phyloP scores from a whole-genome alignment of 2,329 filamentous ascomycete genomes.

The Claviceps sp. region DNA sequence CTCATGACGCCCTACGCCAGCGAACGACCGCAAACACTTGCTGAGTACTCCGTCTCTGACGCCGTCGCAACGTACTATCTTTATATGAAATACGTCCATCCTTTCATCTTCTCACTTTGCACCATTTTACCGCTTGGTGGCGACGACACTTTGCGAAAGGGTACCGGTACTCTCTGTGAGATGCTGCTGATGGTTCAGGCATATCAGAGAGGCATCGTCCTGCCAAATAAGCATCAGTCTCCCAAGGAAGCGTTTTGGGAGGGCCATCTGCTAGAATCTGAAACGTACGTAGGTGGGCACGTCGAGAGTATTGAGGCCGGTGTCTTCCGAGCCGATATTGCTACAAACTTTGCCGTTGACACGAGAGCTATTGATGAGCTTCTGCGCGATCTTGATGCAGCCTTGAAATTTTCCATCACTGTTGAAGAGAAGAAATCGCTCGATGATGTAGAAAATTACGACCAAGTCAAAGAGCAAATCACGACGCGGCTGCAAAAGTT shows the following conservation, averaged over 20 bases:
- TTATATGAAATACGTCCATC: constrained; percentile 99
- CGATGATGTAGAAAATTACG: constrained; percentile 69
- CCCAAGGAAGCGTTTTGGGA: constrained; percentile 93
- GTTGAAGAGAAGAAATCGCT: constrained; percentile 75
- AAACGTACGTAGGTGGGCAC: constrained; percentile 96
- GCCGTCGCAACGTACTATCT: constrained; percentile 97
- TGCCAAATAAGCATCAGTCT: constrained; percentile 91
- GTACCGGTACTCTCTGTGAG: constrained; percentile 96
- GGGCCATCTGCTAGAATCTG: constrained; percentile 86
- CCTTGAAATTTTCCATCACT: constrained; percentile 74
- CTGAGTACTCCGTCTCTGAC: constrained; percentile 97
- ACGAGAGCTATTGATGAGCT: constrained; percentile 81
- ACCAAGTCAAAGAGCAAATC: constrained; percentile 77
- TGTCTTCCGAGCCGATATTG: constrained; percentile 91
- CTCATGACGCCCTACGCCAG: constrained; percentile 88
- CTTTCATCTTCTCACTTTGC: constrained; percentile 96
- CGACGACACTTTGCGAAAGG: constrained; percentile 86
- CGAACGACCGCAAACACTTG: constrained; percentile 84
- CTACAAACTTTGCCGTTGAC: constrained; percentile 87
- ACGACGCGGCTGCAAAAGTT: constrained; percentile 54
- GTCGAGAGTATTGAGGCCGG: constrained; percentile 98
- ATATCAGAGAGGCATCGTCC: constrained; percentile 77
- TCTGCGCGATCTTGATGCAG: constrained; percentile 71
- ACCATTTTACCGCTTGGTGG: constrained; percentile 89
- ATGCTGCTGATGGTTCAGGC: constrained; percentile 99